These are phyloP conservation scores for Turnera subulata DNA, from an alignment of 345 rosid species.

Conservation along the genomic window DNA sequence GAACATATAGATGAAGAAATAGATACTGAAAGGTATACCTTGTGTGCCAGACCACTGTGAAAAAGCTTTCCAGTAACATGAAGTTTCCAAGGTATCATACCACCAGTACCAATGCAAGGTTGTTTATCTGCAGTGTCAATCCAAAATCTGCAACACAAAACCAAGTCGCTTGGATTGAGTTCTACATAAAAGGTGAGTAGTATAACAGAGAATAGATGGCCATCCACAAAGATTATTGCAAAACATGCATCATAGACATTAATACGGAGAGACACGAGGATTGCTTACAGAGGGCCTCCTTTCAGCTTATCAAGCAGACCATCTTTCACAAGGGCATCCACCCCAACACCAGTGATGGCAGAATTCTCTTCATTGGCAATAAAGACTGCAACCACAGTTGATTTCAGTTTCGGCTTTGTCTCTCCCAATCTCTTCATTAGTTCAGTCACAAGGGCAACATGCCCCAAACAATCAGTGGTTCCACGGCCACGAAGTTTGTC, in stretches of 20 bases:
- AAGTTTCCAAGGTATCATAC: conserved; percentile 96
- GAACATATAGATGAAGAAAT: background rate
- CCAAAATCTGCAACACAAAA: conserved; percentile 73
- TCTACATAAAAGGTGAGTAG: too few relatives aligned
- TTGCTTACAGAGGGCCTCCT: conserved; percentile 79
- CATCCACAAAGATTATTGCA: too few relatives aligned
- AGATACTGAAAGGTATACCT: conserved; percentile 38
- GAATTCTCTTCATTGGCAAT: conserved; percentile 95
- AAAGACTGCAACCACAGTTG: conserved; percentile 82
- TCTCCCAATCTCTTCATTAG: conserved; percentile 85
- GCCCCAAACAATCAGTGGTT: conserved; percentile 98
- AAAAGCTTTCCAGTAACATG: conserved; percentile 87
- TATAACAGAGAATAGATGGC: too few relatives aligned
- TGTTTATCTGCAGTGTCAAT: conserved; percentile 98
- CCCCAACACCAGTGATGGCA: conserved; percentile 76
- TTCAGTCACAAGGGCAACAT: conserved; percentile 84
- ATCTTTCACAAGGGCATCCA: conserved; percentile 79
- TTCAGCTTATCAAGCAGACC: conserved; percentile 82
- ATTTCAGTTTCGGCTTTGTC: conserved; percentile 64
- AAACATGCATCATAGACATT: too few relatives aligned
- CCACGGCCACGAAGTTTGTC: conserved; percentile 94
- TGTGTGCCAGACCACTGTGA: conserved; percentile 93
- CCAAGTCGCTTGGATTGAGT: conserved; percentile 9
- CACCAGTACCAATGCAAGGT: conserved; percentile 99
- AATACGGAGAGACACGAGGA: background rate